phyloP scores from a whole-genome alignment of 805 yeast species.

The Candida arabinofermentans region DNA sequence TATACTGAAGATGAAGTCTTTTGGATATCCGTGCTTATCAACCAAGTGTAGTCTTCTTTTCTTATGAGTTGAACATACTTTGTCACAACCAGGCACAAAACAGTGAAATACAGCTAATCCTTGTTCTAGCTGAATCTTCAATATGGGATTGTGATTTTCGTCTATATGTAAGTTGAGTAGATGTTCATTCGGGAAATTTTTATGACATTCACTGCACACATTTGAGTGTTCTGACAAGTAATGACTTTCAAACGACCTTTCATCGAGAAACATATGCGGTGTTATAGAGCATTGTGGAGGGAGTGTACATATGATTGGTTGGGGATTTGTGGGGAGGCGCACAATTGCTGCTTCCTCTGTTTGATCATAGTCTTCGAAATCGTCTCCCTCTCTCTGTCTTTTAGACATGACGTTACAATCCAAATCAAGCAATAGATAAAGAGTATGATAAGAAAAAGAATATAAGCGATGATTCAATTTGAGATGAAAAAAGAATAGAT shows the following conservation, averaged over 20 bases:
- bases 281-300: constrained; percentile 19
- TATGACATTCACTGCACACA: constrained; percentile 36
- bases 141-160: constrained; percentile 52
- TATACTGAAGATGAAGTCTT: constrained; percentile 27
- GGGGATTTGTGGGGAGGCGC: neutral
- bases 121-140: constrained; percentile 30
- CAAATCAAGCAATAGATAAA: too few relatives aligned
- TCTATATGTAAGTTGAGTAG: constrained; percentile 45
- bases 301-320: constrained; percentile 13
- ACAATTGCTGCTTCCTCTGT: neutral
- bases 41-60: constrained; percentile 46
- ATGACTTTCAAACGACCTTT: constrained; percentile 21
- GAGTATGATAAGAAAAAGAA: too few relatives aligned
- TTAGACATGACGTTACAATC: neutral
- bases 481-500: too few relatives aligned
- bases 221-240: constrained; percentile 24
- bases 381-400: constrained; percentile 11
- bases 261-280: constrained; percentile 11
- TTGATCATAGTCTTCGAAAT: constrained; percentile 2
- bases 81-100: constrained; percentile 38
- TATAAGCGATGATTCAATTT: too few relatives aligned
- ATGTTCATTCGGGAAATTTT: constrained; percentile 39
- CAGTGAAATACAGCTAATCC: constrained; percentile 42
- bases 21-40: constrained; percentile 48
- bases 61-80: constrained; percentile 34